Base-by-base conservation (phyloP, 2,329 filamentous ascomycete species). In the Plectosphaerella sp. region DNA sequence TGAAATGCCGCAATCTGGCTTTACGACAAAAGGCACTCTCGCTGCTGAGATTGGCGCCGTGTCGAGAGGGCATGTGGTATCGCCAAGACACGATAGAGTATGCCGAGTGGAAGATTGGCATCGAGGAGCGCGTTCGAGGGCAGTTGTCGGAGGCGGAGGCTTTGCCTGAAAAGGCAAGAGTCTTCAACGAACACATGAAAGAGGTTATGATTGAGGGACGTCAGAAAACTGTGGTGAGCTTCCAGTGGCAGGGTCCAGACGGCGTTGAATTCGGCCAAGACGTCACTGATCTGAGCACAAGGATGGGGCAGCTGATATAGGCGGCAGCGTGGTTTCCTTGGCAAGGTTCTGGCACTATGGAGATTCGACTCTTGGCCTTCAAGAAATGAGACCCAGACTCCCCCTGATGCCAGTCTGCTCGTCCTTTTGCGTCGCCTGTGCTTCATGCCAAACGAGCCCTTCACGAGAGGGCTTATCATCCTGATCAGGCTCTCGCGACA, bases 61-160 rank as follows among this genome's bases (percentile, higher is more conserved):
- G 43, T 45, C 43, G 43, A 45, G 43, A 45, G 25, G 43, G 43
- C 16, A 45, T 45, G 43, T 45, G 43, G 43, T 45, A 45, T 45
- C 43, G 43, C 25, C 8, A 45, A 45, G 25, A 45, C 25, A 28
- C 43, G 18, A 45, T 45, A 24, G 43, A 20, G 20, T 45, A 45
- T 45, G 43, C 25, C 7, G 43, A 45, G 20, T 45, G 43, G 43
- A 45, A 45, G 43, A 45, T 45, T 45, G 43, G 43, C 16, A 45
- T 24, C 9, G 43, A 45, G 43, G 43, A 45, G 25, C 43, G 43
- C 25, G 43, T 5, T 45, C 43, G 43, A 45, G 43, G 43, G 43
- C 43, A 45, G 20, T 28, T 45, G 25, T 45, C 18, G 43, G 43
- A 45, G 16, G 37, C 37, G 6, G 37, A 39, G 14, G 37, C 37